Evolutionary conservation across 106 monocot species (phyloP).

Genomic region (Agapanthus africanus): DNA sequence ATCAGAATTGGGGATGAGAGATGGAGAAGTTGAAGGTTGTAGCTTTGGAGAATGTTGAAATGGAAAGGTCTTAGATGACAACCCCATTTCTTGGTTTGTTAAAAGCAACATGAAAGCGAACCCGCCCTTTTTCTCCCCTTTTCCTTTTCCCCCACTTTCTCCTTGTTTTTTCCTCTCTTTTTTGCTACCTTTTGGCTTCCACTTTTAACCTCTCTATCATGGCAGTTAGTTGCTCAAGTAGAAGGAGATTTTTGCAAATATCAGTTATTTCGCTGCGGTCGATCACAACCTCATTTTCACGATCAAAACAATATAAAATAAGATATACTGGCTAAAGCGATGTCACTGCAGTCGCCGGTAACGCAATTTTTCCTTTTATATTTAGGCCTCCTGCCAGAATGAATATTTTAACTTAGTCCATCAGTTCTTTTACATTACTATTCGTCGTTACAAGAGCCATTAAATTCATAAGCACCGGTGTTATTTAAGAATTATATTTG

Average conservation of each 20-base stretch:
- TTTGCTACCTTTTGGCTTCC: not conserved
- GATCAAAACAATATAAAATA: too few species aligned
- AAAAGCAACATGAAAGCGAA: conserved; percentile 10
- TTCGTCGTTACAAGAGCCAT: too few species aligned
- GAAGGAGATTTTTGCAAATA: not conserved
- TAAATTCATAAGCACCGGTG: too few species aligned
- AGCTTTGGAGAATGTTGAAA: not conserved
- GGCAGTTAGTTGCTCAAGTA: not conserved
- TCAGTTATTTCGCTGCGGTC: not conserved
- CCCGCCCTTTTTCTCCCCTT: not conserved
- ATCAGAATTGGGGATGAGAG: not conserved
- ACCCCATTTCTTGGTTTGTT: conserved; percentile 2
- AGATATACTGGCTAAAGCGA: too few species aligned
- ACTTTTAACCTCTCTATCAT: not conserved
- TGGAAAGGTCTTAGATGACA: conserved; percentile 11
- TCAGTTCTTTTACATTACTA: too few species aligned
- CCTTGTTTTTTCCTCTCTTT: conserved; percentile 5
- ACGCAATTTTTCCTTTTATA: too few species aligned
- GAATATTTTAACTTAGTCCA: too few species aligned
- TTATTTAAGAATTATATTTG: too few species aligned
- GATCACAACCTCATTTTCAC: too few species aligned
- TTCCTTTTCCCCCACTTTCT: not conserved
- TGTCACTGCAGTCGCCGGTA: too few species aligned
- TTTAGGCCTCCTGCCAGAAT: too few species aligned
- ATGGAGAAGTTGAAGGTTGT: not conserved